Percentiles rank a stretch among this genome's conserved stretches.
Evolutionary conservation across 768 basidiomycete species (phyloP).

Genomic region (Mycena alexandri): DNA sequence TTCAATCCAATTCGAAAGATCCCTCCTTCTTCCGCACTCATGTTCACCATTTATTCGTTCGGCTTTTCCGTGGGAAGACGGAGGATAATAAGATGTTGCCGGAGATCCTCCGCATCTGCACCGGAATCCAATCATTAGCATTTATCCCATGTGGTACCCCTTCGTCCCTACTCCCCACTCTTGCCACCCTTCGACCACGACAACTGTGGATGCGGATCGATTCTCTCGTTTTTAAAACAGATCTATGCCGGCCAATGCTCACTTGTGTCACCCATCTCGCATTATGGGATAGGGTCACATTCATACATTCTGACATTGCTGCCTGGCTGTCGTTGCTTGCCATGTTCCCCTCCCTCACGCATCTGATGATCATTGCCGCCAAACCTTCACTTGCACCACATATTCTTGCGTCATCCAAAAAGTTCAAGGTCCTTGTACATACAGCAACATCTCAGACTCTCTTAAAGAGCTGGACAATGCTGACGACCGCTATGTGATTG

Average conservation of each 20-base stretch:
- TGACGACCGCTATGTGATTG: too few relatives aligned
- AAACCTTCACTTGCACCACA: neutral
- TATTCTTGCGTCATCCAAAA: neutral
- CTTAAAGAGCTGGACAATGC: too few relatives aligned
- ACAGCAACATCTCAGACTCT: too few relatives aligned
- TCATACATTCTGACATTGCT: too few relatives aligned
- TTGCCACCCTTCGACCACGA: neutral
- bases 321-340: neutral
- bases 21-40: neutral
- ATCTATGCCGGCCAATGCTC: neutral
- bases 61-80: too few relatives aligned
- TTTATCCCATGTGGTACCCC: neutral
- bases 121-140: neutral
- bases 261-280: neutral
- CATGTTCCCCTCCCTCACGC: conserved; percentile 2
- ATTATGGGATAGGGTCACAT: too few relatives aligned
- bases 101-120: neutral
- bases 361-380: neutral
- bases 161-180: neutral
- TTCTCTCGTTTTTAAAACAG: neutral
- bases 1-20: neutral
- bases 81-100: neutral
- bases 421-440: neutral
- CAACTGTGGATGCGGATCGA: neutral
- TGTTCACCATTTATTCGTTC: neutral